phyloP scores from a whole-genome alignment of 768 basidiomycete genomes.

The Mycena rosella region DNA sequence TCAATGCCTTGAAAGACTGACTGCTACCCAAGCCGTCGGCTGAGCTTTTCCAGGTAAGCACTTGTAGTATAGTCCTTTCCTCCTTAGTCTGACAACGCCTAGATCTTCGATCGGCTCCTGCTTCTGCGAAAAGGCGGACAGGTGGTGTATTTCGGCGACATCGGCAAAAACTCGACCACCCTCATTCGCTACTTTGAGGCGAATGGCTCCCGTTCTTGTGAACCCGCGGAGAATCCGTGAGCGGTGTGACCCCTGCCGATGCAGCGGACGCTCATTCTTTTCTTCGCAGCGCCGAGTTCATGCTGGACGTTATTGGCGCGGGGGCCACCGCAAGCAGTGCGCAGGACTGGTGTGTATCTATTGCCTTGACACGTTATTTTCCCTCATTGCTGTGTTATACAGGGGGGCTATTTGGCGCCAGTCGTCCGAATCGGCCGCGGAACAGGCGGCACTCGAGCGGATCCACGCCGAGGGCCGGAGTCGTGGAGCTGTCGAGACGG shows the following conservation, averaged over 20 bases:
- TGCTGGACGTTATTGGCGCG: constrained; percentile 82
- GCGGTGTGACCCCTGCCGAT: constrained; percentile 31
- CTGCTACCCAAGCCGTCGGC: constrained; percentile 78
- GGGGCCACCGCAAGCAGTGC: constrained; percentile 70
- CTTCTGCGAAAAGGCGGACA: constrained; percentile 84
- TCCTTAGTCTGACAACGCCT: not conserved
- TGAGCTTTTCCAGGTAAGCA: constrained; percentile 77
- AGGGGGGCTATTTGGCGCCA: constrained; percentile 66
- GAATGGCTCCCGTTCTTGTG: constrained; percentile 75
- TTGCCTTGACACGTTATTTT: not conserved
- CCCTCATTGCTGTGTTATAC: not conserved
- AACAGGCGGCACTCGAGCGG: constrained; percentile 55
- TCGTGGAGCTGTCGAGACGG: constrained; percentile 51
- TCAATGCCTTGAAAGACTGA: not conserved
- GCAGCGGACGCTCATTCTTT: not conserved
- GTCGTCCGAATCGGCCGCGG: constrained; percentile 57
- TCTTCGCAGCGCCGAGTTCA: constrained; percentile 65
- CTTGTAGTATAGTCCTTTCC: not conserved
- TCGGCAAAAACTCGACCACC: constrained; percentile 71
- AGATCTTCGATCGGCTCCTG: constrained; percentile 82
- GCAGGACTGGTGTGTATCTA: constrained; percentile 63
- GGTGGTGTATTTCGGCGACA: constrained; percentile 80
- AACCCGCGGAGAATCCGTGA: constrained; percentile 79
- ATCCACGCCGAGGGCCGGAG: constrained; percentile 65
- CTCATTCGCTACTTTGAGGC: constrained; percentile 84